These are phyloP conservation scores for Colletotrichum paranaense DNA, from an alignment of 2,329 filamentous ascomycete genomes.

Conservation along the genomic window DNA sequence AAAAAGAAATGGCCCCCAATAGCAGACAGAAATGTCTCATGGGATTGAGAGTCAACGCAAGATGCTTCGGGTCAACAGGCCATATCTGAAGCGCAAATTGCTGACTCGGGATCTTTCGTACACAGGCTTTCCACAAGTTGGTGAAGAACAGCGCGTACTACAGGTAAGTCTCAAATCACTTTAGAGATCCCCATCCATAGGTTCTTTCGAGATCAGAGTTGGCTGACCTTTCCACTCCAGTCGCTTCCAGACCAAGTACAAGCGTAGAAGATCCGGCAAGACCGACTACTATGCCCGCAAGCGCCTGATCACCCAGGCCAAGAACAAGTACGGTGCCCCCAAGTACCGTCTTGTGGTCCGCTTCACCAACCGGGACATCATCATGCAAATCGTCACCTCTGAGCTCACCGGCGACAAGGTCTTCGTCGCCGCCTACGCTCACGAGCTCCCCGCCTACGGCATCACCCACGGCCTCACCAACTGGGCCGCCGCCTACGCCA, in stretches of 20 bases:
- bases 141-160: conserved; percentile 99
- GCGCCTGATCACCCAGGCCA: conserved; percentile 99
- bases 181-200: not conserved
- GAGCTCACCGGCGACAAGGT: conserved; percentile 99
- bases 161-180: conserved; percentile 75
- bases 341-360: conserved; percentile 99
- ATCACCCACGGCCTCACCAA: conserved; percentile 99
- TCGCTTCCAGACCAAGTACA: conserved; percentile 99
- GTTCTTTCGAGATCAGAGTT: not conserved
- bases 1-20: conserved; percentile 33
- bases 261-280: conserved; percentile 94
- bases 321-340: conserved; percentile 99
- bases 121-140: conserved; percentile 93
- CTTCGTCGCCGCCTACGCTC: conserved; percentile 89
- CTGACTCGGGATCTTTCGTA: conserved; percentile 81
- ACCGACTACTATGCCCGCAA: conserved; percentile 99
- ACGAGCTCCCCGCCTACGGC: conserved; percentile 98
- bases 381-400: conserved; percentile 95
- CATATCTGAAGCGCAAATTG: conserved; percentile 98
- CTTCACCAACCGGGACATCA: conserved; percentile 99
- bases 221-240: conserved; percentile 57
- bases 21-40: conserved; percentile 56
- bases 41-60: conserved; percentile 83
- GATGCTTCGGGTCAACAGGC: conserved; percentile 88
- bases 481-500: conserved; percentile 98